Evolutionary conservation across 169 alveolate genomes (phyloP).

Genomic region (Plasmodium gonderi): DNA sequence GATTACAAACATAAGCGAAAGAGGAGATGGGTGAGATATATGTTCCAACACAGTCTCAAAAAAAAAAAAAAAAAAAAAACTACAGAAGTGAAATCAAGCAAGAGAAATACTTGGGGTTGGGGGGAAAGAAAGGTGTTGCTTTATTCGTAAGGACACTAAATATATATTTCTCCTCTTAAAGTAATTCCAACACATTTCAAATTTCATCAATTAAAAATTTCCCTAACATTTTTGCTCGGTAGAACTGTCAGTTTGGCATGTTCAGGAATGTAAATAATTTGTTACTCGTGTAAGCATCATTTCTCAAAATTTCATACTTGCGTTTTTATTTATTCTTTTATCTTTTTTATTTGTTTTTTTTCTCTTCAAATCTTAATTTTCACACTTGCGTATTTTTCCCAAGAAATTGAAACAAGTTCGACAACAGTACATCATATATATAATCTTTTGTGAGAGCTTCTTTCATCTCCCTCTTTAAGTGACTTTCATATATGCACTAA

Average conservation of each 20-base stretch:
- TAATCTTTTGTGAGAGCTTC: no score
- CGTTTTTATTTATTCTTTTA: background rate
- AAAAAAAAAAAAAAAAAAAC: background rate
- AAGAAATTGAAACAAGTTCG: background rate
- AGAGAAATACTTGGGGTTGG: background rate
- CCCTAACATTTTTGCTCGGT: no score
- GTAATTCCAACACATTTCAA: background rate
- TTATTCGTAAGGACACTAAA: background rate
- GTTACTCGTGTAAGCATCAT: background rate
- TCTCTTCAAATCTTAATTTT: no score
- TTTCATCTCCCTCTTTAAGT: no score
- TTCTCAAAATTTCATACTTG: background rate
- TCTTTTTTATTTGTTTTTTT: no score
- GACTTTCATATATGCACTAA: background rate
- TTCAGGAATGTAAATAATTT: background rate
- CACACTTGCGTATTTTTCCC: background rate
- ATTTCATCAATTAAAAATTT: no score
- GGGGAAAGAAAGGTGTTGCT: background rate
- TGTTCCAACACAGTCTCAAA: background rate
- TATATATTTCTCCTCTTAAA: background rate
- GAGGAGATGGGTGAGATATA: background rate
- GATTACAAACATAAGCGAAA: background rate
- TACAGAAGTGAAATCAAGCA: background rate
- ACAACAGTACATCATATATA: no score
- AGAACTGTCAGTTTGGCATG: background rate